These are phyloP conservation scores for Candida berthetii DNA, from an alignment of 805 yeast species.

Conservation along the genomic window DNA sequence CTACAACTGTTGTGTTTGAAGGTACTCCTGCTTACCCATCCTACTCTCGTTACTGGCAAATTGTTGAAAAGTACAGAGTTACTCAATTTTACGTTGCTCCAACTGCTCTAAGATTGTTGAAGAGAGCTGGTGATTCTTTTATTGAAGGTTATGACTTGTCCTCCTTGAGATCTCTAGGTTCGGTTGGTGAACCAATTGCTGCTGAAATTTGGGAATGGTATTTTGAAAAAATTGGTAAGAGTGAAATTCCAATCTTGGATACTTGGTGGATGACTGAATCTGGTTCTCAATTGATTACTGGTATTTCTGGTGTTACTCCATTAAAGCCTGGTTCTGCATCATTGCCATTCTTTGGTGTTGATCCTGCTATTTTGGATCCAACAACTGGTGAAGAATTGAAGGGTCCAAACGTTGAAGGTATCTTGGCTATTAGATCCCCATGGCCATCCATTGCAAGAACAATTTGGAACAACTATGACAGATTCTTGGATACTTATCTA, in stretches of 20 bases:
- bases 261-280: constrained; percentile 99
- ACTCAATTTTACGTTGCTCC: constrained; percentile 98
- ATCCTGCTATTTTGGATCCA: constrained; percentile 89
- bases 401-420: constrained; percentile 95
- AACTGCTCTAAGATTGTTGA: constrained; percentile 89
- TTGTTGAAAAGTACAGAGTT: constrained; percentile 84
- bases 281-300: constrained; percentile 92
- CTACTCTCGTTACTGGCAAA: constrained; percentile 94
- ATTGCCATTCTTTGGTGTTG: constrained; percentile 92
- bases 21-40: constrained; percentile 97
- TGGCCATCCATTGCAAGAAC: constrained; percentile 99
- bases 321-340: constrained; percentile 98
- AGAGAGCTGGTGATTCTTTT: constrained; percentile 82
- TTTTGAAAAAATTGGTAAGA: constrained; percentile 84
- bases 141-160: constrained; percentile 77
- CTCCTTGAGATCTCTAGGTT: constrained; percentile 88
- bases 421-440: constrained; percentile 78
- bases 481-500: constrained; percentile 87
- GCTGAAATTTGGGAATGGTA: constrained; percentile 99
- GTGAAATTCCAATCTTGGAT: constrained; percentile 85
- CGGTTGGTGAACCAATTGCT: constrained; percentile 98
- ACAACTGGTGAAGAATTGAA: constrained; percentile 78
- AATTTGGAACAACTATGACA: constrained; percentile 80
- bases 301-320: constrained; percentile 90
- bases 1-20: constrained; percentile 90